Conservation (phyloP, 1,139 yeast genomes). For the Scheffersomyces cryptocercus region DNA sequence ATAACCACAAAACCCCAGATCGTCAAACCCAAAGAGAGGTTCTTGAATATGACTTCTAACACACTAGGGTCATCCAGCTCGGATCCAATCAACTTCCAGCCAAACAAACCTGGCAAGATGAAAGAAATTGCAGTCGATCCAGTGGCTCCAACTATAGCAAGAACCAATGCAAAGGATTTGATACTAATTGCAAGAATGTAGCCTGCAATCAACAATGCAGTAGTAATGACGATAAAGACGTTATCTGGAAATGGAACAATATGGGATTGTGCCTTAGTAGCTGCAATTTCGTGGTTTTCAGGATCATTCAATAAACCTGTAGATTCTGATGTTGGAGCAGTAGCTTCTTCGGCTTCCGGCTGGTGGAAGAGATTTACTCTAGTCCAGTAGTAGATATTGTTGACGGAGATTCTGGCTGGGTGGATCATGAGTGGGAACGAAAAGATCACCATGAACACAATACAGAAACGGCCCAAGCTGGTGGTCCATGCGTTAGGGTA, state of each 20-base stretch:
- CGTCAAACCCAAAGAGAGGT: slow-evolving; percentile 32
- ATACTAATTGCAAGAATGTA: slow-evolving; percentile 47
- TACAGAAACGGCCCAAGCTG: slow-evolving; percentile 68
- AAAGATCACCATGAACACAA: slow-evolving; percentile 80
- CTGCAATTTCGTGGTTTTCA: neutral
- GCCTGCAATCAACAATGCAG: slow-evolving; percentile 41
- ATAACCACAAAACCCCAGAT: slow-evolving; percentile 46
- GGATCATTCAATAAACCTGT: neutral
- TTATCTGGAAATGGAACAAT: slow-evolving; percentile 53
- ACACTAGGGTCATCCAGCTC: slow-evolving; percentile 22
- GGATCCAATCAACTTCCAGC: slow-evolving; percentile 46
- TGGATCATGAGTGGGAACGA: slow-evolving; percentile 92
- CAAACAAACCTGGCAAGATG: slow-evolving; percentile 60
- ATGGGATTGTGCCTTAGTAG: neutral
- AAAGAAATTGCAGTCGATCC: slow-evolving; percentile 63
- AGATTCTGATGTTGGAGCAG: slow-evolving; percentile 3
- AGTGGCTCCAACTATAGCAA: slow-evolving; percentile 61
- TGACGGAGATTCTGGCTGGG: slow-evolving; percentile 84
- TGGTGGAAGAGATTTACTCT: neutral
- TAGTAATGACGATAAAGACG: slow-evolving; percentile 51
- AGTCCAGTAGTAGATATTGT: slow-evolving; percentile 67
- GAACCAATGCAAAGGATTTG: slow-evolving; percentile 54
- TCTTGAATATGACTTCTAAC: slow-evolving; percentile 25
- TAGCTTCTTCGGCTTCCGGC: slow-evolving; percentile 7
- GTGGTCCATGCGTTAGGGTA: slow-evolving; percentile 52